Conservation (phyloP, 169 alveolate genomes). For the Cyclospora cayetanensis region DNA sequence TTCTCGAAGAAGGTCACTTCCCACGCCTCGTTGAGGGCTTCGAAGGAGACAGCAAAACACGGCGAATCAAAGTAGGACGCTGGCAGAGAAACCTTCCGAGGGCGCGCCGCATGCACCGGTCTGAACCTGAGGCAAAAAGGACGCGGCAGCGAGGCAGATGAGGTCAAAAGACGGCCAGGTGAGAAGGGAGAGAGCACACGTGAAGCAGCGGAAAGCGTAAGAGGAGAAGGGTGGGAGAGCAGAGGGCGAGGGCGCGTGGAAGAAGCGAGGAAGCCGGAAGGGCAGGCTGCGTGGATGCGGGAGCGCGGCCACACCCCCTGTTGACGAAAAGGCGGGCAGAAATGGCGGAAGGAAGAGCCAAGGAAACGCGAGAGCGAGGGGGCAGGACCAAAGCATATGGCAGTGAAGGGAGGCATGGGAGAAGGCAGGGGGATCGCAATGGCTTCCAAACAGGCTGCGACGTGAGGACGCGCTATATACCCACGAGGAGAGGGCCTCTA, state of each 20-base stretch:
- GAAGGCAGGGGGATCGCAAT: too few relatives aligned
- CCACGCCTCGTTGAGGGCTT: conserved; percentile 63
- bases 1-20: conserved; percentile 66
- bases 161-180: neutral
- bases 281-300: too few relatives aligned
- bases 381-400: too few relatives aligned
- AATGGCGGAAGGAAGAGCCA: too few relatives aligned
- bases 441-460: too few relatives aligned
- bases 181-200: neutral
- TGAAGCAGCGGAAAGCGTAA: neutral
- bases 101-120: conserved; percentile 67
- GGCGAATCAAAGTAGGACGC: conserved; percentile 46
- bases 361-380: too few relatives aligned
- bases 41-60: neutral
- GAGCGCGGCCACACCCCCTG: too few relatives aligned
- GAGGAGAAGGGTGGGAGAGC: neutral
- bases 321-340: too few relatives aligned
- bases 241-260: neutral
- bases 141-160: neutral
- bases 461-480: too few relatives aligned
- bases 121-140: conserved; percentile 17
- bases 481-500: too few relatives aligned
- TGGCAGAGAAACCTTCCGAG: conserved; percentile 53
- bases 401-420: too few relatives aligned
- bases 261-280: too few relatives aligned